Evolutionary conservation across 2,329 filamentous ascomycete species (phyloP).

Genomic region (Kalmusia sp.): DNA sequence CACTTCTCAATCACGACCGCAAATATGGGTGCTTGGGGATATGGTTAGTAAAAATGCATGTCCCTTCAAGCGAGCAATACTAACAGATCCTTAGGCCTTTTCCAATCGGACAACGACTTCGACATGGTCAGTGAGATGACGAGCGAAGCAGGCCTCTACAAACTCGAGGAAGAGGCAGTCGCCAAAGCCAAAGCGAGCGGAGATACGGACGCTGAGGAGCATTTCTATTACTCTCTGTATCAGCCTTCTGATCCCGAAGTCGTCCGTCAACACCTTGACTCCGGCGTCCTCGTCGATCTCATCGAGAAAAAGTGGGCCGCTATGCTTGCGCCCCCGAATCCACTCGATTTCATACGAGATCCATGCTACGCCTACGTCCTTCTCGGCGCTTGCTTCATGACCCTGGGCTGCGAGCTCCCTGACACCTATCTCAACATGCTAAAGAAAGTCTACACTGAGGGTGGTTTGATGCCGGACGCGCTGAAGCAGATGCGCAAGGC

Average conservation of each 20-base stretch:
- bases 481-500: constrained; percentile 27
- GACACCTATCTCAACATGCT: constrained; percentile 18
- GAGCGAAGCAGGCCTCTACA: constrained; percentile 19
- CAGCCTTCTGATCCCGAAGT: constrained; percentile 18
- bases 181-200: constrained; percentile 18
- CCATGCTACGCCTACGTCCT: constrained; percentile 27
- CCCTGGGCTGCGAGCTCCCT: constrained; percentile 22
- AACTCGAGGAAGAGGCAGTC: constrained; percentile 18
- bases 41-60: constrained; percentile 9
- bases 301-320: constrained; percentile 19
- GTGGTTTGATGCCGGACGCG: constrained; percentile 19
- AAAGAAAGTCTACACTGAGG: constrained; percentile 25
- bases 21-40: constrained; percentile 28
- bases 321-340: constrained; percentile 12
- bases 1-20: neutral
- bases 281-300: constrained; percentile 17
- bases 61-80: too few species aligned
- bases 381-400: constrained; percentile 28
- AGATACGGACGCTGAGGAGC: constrained; percentile 13
- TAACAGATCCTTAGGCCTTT: constrained; percentile 20
- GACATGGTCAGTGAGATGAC: constrained; percentile 21
- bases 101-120: constrained; percentile 29
- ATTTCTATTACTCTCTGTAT: constrained; percentile 19
- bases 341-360: constrained; percentile 6
- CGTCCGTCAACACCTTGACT: constrained; percentile 26